Base-by-base conservation (phyloP, 805 yeast genomes). In the Candida corydali region DNA sequence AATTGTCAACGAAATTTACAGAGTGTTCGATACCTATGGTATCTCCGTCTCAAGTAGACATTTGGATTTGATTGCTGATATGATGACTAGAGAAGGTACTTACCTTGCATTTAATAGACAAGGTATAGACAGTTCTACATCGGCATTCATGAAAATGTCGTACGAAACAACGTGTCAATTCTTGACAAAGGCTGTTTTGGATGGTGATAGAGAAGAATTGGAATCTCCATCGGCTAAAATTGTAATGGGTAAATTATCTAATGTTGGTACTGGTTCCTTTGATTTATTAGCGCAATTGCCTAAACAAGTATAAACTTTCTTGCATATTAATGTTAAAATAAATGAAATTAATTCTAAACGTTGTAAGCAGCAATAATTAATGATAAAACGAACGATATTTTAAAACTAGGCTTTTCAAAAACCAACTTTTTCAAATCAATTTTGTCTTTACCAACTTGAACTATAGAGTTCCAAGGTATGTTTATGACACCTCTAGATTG, bases 61-160 rank as follows among this genome's bases (percentile, higher is more conserved):
- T 69, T 78, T 93, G 66, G 98, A 93, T 58, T 78, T 93, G 60
- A 82, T 93, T 61, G 99, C 95, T 46, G 99, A 93, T 63, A 86
- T 86, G 87, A 93, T 93, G 99, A 93, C 99, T 4, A 80, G 98
- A 64, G 98, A 93, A 65, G 99, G 99, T 55, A 78, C 94, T 2
- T 93, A 89, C 58, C 68, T 91, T 57, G 96, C 99, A 17, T 93
- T 93, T 73, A 89, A 87, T 65, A 86, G 99, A 73, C 96, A 87
- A 68, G 99, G 99, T 63, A 89, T 94, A 59, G 98, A 93, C 61
- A 76, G 95, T 1, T 78, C 93, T 10, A 88, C 97, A 1, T 89
- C 98, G 6, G 85, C 98, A 12, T 86, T 93, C 71, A 83, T 87
- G 89, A 93, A 93, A 72, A 93, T 93, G 99, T 87, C 96, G 39